Percentiles rank a stretch among this genome's conserved stretches.
Evolutionary conservation across 148 eudicot species (phyloP).

Genomic region (Vaccinium vitisidaea): DNA sequence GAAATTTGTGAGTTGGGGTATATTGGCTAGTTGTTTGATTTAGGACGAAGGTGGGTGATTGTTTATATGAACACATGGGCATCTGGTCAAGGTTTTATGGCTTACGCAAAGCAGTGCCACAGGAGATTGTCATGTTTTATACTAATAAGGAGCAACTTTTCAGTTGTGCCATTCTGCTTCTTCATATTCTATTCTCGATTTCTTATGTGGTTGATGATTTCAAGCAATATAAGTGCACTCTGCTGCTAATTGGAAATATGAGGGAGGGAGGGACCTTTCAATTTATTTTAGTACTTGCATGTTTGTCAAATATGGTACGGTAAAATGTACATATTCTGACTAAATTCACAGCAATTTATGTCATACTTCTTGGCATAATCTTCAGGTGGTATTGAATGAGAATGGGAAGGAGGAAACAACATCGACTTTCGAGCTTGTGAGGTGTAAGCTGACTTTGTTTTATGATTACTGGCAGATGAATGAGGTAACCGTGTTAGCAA

Average conservation of each 20-base stretch:
- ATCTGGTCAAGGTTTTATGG: not conserved
- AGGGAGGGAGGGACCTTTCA: not conserved
- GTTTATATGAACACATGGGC: not conserved
- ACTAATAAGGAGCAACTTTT: not conserved
- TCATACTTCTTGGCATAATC: slow-evolving; percentile 13
- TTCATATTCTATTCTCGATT: not conserved
- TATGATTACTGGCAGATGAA: slow-evolving; percentile 86
- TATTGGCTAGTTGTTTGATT: not conserved
- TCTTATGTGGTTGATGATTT: not conserved
- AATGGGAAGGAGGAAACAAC: slow-evolving; percentile 25
- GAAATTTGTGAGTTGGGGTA: not conserved
- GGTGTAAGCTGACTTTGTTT: slow-evolving; percentile 73
- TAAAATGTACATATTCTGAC: not conserved
- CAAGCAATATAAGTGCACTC: not conserved
- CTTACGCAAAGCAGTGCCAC: not conserved
- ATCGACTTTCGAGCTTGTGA: slow-evolving; percentile 63
- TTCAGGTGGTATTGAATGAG: slow-evolving; percentile 44
- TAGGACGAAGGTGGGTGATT: not conserved
- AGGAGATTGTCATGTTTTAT: not conserved
- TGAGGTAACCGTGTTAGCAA: slow-evolving; percentile 50
- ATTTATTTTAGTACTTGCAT: not conserved
- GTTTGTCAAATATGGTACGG: not conserved
- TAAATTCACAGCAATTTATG: not conserved
- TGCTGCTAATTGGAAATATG: not conserved
- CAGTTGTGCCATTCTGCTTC: not conserved